Conservation (phyloP, 148 eudicot genomes). For the Nepenthes gracilis region DNA sequence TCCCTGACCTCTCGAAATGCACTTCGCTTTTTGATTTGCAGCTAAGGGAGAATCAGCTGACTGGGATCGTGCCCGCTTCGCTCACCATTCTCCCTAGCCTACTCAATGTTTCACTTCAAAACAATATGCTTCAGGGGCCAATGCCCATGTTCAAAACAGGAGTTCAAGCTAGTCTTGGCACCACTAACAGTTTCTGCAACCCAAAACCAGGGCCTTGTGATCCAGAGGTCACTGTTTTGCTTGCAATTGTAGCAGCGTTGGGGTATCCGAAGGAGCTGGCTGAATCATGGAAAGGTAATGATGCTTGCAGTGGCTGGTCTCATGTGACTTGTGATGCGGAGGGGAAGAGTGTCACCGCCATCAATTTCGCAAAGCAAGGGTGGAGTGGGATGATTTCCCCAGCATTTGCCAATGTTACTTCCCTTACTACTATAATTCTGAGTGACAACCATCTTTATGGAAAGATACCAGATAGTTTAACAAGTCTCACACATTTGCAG, state of each 20-base stretch:
- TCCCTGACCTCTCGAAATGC: conserved; percentile 25
- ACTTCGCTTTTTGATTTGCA: conserved; percentile 23
- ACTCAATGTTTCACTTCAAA: conserved; percentile 22
- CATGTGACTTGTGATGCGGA: conserved; percentile 25
- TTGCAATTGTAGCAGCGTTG: conserved; percentile 13
- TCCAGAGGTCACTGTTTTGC: conserved; percentile 18
- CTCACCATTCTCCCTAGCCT: conserved; percentile 15
- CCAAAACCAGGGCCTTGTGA: conserved; percentile 25
- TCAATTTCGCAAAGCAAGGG: conserved; percentile 23
- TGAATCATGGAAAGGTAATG: conserved; percentile 26
- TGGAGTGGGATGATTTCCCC: conserved; percentile 29
- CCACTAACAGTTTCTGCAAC: conserved; percentile 19
- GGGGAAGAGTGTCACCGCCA: conserved; percentile 10
- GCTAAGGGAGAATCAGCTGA: conserved; percentile 28
- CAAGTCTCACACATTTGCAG: conserved; percentile 11
- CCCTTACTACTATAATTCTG: conserved; percentile 21
- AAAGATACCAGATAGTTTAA: conserved; percentile 14
- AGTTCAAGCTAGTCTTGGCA: conserved; percentile 15
- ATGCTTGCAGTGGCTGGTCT: conserved; percentile 28
- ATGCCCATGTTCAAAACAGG: conserved; percentile 14
- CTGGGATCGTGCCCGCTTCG: conserved; percentile 25
- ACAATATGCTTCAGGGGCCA: conserved; percentile 29
- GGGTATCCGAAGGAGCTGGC: conserved; percentile 22
- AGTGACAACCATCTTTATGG: conserved; percentile 22
- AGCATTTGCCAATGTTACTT: conserved; percentile 27